phyloP scores from a whole-genome alignment of 78 protist species.

The Trichosphaerium sp. region DNA sequence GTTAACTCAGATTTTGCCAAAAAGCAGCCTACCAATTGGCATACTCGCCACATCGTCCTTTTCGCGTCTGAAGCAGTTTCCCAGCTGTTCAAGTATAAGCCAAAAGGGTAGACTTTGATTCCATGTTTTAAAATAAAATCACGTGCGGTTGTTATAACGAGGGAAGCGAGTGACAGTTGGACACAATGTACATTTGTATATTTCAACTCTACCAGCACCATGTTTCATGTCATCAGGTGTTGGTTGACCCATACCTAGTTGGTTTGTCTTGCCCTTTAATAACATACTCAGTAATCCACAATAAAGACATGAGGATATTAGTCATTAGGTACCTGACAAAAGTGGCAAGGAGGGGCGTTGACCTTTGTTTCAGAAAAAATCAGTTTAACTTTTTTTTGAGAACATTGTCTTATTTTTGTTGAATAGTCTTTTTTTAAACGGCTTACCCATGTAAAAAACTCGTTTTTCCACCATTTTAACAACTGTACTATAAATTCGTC shows the following conservation, averaged over 20 bases:
- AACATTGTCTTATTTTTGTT: too few species aligned
- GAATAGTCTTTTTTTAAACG: too few species aligned
- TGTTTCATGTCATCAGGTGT: neutral
- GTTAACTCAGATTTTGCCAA: neutral
- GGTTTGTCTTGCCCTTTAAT: neutral
- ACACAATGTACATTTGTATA: constrained; percentile 52
- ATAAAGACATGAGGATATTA: neutral
- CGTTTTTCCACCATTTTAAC: constrained; percentile 56
- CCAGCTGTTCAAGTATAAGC: too few species aligned
- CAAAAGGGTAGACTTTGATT: too few species aligned
- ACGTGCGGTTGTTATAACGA: constrained; percentile 61
- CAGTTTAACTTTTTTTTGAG: too few species aligned
- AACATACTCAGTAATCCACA: neutral
- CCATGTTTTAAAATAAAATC: too few species aligned
- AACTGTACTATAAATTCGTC: constrained; percentile 13
- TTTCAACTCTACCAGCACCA: constrained; percentile 51
- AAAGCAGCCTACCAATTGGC: constrained; percentile 35
- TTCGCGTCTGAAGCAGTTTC: constrained; percentile 49
- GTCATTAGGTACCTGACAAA: constrained; percentile 2
- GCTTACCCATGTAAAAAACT: constrained; percentile 71
- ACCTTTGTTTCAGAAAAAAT: too few species aligned
- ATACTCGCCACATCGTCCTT: constrained; percentile 89
- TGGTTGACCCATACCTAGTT: constrained; percentile 6
- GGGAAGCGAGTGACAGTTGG: constrained; percentile 46
- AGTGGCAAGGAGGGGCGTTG: constrained; percentile 47